Percentiles rank a stretch among this genome's conserved stretches.
These are phyloP conservation scores for Zizania palustris DNA, from an alignment of 202 grass and related monocot genomes.

Conservation along the genomic window DNA sequence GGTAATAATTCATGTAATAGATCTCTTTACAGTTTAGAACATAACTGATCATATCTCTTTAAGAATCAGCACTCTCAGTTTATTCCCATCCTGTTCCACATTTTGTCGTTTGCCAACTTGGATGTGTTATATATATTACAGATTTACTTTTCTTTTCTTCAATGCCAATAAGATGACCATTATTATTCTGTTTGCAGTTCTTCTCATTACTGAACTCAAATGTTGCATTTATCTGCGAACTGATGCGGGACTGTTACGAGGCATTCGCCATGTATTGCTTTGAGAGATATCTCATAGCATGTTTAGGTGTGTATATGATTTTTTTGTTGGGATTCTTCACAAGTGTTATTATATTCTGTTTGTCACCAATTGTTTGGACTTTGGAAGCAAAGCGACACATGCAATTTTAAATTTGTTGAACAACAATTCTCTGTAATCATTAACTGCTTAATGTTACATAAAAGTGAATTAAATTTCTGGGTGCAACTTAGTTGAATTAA, in stretches of 20 bases:
- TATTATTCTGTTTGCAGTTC: constrained; percentile 63
- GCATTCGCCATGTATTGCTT: constrained; percentile 99
- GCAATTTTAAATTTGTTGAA: constrained; percentile 5
- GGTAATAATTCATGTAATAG: neutral
- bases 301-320: constrained; percentile 71
- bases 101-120: constrained; percentile 34
- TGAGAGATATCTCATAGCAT: constrained; percentile 98
- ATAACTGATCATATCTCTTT: neutral
- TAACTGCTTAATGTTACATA: constrained; percentile 15
- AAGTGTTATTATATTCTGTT: constrained; percentile 12
- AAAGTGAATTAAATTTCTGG: neutral
- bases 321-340: constrained; percentile 16
- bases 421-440: constrained; percentile 19
- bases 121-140: constrained; percentile 21
- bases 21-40: neutral
- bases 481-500: constrained; percentile 1
- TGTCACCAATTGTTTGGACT: constrained; percentile 23
- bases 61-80: no score
- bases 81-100: no score
- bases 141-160: constrained; percentile 21
- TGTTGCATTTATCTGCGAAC: constrained; percentile 88
- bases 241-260: constrained; percentile 95
- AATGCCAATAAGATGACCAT: constrained; percentile 16
- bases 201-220: constrained; percentile 80
- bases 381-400: constrained; percentile 10